phyloP scores from a whole-genome alignment of 129 eudicot species.

The Lonicera japonica region DNA sequence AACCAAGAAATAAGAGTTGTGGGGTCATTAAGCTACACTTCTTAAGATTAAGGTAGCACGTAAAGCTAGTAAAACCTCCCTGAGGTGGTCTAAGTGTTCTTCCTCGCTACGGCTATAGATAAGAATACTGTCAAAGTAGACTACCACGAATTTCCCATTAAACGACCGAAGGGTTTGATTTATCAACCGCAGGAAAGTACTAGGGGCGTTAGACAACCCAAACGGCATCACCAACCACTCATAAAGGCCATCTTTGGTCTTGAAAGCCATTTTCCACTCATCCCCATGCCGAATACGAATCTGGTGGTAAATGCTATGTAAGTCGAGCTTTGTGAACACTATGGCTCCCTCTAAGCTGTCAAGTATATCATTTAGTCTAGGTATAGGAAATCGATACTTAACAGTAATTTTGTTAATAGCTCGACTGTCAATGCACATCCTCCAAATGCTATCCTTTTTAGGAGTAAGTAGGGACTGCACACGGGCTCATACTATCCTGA shows the following conservation, averaged over 20 bases:
- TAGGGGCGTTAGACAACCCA: neutral
- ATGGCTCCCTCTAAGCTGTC: neutral
- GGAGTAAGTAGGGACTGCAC: neutral
- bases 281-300: neutral
- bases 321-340: neutral
- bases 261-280: neutral
- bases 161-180: too few species aligned
- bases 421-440: neutral
- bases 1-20: too few species aligned
- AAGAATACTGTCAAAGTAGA: too few species aligned
- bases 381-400: neutral
- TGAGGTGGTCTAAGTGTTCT: too few species aligned
- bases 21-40: too few species aligned
- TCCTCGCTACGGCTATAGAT: too few species aligned
- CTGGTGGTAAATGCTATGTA: neutral
- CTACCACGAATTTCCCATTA: too few species aligned
- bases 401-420: neutral
- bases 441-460: neutral
- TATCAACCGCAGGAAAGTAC: neutral
- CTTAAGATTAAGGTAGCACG: too few species aligned
- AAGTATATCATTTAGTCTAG: neutral
- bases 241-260: neutral
- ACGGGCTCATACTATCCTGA: neutral
- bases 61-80: too few species aligned
- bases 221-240: neutral